These are phyloP conservation scores for Argentina anserina DNA, from an alignment of 306 rosid species.

Conservation along the genomic window DNA sequence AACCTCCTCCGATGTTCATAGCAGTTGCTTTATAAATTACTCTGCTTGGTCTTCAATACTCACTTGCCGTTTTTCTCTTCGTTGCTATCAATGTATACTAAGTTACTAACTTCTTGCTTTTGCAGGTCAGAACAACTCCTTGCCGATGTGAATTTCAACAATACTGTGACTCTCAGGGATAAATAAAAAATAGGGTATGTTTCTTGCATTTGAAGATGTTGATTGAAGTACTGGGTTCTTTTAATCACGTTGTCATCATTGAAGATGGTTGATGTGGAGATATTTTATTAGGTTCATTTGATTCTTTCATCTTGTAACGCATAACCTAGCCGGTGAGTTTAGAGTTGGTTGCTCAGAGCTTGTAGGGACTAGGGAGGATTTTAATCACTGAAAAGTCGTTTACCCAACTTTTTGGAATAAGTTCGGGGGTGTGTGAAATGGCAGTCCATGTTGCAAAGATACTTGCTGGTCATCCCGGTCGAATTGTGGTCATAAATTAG, in stretches of 20 bases:
- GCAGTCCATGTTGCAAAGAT: background rate
- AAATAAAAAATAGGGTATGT: conserved; percentile 9
- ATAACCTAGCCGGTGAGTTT: background rate
- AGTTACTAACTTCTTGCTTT: background rate
- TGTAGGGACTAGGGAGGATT: background rate
- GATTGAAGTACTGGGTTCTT: background rate
- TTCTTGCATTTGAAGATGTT: conserved; percentile 4
- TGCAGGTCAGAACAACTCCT: conserved; percentile 62
- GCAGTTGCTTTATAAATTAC: background rate
- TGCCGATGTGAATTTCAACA: conserved; percentile 67
- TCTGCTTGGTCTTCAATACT: background rate
- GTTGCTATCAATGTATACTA: background rate
- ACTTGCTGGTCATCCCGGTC: background rate
- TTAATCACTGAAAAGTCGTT: background rate
- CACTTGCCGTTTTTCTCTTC: background rate
- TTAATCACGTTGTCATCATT: background rate
- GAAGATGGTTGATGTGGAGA: background rate
- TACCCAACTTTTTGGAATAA: background rate
- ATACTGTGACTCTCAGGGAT: conserved; percentile 62
- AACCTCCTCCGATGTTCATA: background rate
- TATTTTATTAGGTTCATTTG: background rate
- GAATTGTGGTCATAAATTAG: too few species aligned
- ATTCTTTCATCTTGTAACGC: background rate
- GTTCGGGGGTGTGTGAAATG: background rate
- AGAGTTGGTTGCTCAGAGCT: background rate